These are phyloP conservation scores for Salvia hispanica DNA, from an alignment of 257 asterid genomes.

Conservation along the genomic window DNA sequence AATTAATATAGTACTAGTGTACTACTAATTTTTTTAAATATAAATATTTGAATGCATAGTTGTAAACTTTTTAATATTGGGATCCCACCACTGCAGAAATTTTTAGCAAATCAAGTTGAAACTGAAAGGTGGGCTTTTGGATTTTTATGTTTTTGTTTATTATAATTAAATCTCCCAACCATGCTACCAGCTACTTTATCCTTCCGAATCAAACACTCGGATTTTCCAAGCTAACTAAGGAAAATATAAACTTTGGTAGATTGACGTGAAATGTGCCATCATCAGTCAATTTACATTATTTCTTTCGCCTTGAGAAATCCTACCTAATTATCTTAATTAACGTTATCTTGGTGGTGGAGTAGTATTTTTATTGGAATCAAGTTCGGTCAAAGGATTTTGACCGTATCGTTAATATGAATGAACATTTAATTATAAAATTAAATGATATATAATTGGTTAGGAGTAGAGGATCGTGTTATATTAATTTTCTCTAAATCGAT, in stretches of 20 bases:
- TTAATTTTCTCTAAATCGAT: no score
- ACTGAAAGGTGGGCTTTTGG: slow-evolving; percentile 20
- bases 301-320: background rate
- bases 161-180: background rate
- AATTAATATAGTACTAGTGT: background rate
- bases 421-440: no score
- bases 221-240: no score
- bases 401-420: background rate
- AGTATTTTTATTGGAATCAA: background rate
- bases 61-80: no score
- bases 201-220: no score
- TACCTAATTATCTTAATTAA: slow-evolving; percentile 22
- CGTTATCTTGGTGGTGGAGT: background rate
- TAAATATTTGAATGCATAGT: no score
- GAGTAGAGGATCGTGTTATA: no score
- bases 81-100: slow-evolving; percentile 11
- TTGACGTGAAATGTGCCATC: slow-evolving; percentile 33
- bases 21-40: no score
- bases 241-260: slow-evolving; percentile 24
- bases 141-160: background rate
- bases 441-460: no score
- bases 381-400: background rate
- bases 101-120: slow-evolving; percentile 12
- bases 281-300: slow-evolving; percentile 19
- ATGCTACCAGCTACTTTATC: background rate